phyloP scores from a whole-genome alignment of 768 basidiomycete species.

The Mycena filopes region DNA sequence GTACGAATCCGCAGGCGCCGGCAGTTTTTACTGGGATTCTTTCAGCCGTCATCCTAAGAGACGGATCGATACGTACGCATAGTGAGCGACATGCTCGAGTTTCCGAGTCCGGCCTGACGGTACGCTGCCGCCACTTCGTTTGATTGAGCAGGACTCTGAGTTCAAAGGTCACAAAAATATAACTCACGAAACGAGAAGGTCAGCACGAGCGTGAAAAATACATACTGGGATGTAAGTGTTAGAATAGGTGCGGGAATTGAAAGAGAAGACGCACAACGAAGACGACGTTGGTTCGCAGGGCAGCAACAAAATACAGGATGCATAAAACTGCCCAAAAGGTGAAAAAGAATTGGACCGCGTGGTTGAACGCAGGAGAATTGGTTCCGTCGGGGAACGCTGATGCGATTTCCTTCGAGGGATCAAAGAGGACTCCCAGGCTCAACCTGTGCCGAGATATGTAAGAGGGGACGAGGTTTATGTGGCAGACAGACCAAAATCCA shows the following conservation, averaged over 20 bases:
- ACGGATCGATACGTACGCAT: constrained; percentile 5
- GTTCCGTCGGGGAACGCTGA: constrained; percentile 17
- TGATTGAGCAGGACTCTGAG: not conserved
- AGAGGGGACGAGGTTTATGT: not conserved
- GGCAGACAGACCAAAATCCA: constrained; percentile 31
- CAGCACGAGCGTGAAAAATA: constrained; percentile 23
- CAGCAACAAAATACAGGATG: constrained; percentile 25
- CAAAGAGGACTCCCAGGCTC: constrained; percentile 26
- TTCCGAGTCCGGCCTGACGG: constrained; percentile 16
- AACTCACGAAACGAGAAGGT: constrained; percentile 25
- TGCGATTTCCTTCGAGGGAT: constrained; percentile 31
- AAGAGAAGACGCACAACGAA: constrained; percentile 19
- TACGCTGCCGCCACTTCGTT: constrained; percentile 13
- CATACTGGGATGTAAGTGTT: not conserved
- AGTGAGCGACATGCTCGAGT: constrained; percentile 11
- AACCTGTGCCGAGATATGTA: constrained; percentile 14
- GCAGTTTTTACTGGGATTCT: constrained; percentile 21
- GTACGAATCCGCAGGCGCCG: constrained; percentile 28
- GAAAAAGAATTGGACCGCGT: constrained; percentile 30
- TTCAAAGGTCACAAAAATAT: not conserved
- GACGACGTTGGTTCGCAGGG: constrained; percentile 29
- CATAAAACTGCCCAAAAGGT: constrained; percentile 28
- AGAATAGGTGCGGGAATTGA: not conserved
- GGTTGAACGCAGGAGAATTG: constrained; percentile 20
- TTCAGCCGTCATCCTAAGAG: not conserved